phyloP scores from a whole-genome alignment of 2,329 filamentous ascomycete genomes.

The Chaetomium sp. region DNA sequence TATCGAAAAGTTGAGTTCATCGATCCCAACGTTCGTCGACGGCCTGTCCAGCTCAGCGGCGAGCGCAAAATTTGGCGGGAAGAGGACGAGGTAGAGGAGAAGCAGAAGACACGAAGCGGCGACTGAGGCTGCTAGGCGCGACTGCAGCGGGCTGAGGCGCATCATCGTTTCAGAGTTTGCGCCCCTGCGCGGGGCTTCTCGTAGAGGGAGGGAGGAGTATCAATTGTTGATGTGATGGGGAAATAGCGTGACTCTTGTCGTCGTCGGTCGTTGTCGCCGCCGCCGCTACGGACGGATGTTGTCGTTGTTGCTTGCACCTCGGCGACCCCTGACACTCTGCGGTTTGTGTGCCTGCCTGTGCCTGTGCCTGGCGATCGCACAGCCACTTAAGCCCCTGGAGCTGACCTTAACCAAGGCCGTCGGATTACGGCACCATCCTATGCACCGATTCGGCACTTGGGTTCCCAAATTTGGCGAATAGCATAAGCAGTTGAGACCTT shows the following conservation, averaged over 20 bases:
- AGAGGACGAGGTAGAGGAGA: constrained; percentile 54
- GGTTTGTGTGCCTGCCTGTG: no score
- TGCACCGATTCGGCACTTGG: no score
- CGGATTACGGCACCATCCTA: constrained; percentile 8
- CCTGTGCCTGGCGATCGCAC: constrained; percentile 6
- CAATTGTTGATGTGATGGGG: not conserved
- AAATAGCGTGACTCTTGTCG: not conserved
- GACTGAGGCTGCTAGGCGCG: constrained; percentile 62
- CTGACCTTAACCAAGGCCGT: constrained; percentile 7
- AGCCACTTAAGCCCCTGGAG: not conserved
- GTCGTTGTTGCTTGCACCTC: not conserved
- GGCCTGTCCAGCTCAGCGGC: constrained; percentile 45
- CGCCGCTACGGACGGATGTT: no score
- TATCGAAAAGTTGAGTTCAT: constrained; percentile 13
- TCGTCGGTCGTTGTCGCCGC: not conserved
- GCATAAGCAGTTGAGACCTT: no score
- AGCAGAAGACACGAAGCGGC: constrained; percentile 54
- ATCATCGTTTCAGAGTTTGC: constrained; percentile 38
- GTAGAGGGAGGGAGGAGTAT: not conserved
- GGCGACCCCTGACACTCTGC: no score
- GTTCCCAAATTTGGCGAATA: no score
- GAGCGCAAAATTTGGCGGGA: constrained; percentile 53
- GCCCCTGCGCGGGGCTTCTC: constrained; percentile 23
- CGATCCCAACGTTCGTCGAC: constrained; percentile 19
- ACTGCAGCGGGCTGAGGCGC: constrained; percentile 63